Percentiles rank a stretch among this genome's conserved stretches.
Conservation (phyloP, 2,329 filamentous ascomycete genomes). For the Tolypocladium amazonense region DNA sequence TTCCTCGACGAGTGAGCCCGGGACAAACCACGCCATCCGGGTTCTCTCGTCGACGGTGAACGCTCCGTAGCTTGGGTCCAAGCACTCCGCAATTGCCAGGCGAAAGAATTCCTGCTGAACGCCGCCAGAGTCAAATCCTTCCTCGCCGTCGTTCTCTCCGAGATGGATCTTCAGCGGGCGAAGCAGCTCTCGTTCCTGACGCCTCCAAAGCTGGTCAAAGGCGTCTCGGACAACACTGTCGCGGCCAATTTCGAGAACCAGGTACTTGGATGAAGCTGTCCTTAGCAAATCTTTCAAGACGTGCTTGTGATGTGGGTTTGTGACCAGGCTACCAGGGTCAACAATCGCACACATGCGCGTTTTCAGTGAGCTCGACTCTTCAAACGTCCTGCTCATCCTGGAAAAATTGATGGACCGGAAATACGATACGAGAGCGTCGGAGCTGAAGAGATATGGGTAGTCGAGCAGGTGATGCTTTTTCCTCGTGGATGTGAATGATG, state of each 20-base stretch:
- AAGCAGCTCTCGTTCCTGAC: conserved; percentile 70
- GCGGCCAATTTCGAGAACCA: conserved; percentile 60
- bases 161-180: conserved; percentile 82
- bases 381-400: conserved; percentile 71
- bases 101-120: conserved; percentile 97
- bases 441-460: conserved; percentile 69
- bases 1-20: conserved; percentile 67
- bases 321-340: conserved; percentile 42
- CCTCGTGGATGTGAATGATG: conserved; percentile 47
- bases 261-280: conserved; percentile 57
- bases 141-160: conserved; percentile 71
- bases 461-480: conserved; percentile 66
- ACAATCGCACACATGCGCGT: conserved; percentile 46
- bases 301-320: conserved; percentile 46
- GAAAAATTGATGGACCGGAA: conserved; percentile 85
- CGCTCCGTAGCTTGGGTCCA: conserved; percentile 67
- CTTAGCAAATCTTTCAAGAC: conserved; percentile 53
- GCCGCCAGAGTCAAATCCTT: conserved; percentile 86
- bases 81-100: conserved; percentile 66
- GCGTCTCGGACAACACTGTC: conserved; percentile 60
- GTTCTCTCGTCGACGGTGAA: conserved; percentile 72
- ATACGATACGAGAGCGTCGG: conserved; percentile 63
- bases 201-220: conserved; percentile 82
- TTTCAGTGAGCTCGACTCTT: conserved; percentile 52
- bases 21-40: conserved; percentile 79